A percentile compares a stretch with the other conserved stretches of the same genome.
Evolutionary conservation across 345 rosid species (phyloP).

Genomic region (Excoecaria agallocha): DNA sequence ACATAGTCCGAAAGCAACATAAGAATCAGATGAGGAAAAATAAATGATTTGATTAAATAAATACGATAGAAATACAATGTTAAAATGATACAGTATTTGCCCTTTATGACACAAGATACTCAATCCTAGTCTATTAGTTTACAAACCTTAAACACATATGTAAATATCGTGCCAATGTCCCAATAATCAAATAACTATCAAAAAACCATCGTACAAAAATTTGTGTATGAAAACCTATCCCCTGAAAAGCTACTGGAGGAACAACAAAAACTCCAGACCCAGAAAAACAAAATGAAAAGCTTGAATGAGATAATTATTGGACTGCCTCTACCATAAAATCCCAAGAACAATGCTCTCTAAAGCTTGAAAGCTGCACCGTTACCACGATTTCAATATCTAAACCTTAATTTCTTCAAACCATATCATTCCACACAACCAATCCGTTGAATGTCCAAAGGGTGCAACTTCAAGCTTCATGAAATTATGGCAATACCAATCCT

Average conservation of each 20-base stretch:
- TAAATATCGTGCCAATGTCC: neutral
- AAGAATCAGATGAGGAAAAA: neutral
- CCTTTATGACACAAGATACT: neutral
- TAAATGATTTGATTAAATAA: neutral
- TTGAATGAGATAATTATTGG: neutral
- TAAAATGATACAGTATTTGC: constrained; percentile 9
- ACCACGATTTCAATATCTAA: constrained; percentile 18
- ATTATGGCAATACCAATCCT: constrained; percentile 16
- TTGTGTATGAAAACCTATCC: constrained; percentile 18
- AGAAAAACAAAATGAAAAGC: constrained; percentile 9
- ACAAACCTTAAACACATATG: neutral
- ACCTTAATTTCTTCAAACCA: constrained; percentile 12
- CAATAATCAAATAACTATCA: neutral
- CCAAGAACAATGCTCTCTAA: constrained; percentile 10
- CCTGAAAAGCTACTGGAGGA: neutral
- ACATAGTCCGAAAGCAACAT: no score
- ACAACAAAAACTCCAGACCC: neutral
- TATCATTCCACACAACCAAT: constrained; percentile 7
- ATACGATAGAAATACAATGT: neutral
- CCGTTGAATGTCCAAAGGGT: constrained; percentile 4
- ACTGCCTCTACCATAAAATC: constrained; percentile 6
- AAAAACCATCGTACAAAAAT: constrained; percentile 13
- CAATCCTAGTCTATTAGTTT: constrained; percentile 1
- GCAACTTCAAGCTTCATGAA: constrained; percentile 26
- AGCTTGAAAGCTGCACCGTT: constrained; percentile 26